Percentiles rank a stretch among this genome's conserved stretches.
These are phyloP conservation scores for Balansia obtecta DNA, from an alignment of 2,329 filamentous ascomycete genomes.

Conservation along the genomic window DNA sequence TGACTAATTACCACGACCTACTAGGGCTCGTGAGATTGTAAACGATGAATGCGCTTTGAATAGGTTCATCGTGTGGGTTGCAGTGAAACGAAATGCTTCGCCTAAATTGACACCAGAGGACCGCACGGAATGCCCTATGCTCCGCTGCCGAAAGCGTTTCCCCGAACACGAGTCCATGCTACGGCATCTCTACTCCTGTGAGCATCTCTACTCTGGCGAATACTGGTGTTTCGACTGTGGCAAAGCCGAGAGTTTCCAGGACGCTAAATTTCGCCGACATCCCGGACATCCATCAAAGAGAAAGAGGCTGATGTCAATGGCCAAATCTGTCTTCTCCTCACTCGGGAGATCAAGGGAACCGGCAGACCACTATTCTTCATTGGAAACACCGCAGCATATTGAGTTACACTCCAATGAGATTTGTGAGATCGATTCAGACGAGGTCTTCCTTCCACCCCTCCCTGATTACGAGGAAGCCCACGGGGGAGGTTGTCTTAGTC, in stretches of 20 bases:
- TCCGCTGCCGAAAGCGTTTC: slow-evolving; percentile 37
- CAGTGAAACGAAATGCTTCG: slow-evolving; percentile 40
- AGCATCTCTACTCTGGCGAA: slow-evolving; percentile 35
- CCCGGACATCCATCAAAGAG: slow-evolving; percentile 38
- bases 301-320: slow-evolving; percentile 38
- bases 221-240: slow-evolving; percentile 45
- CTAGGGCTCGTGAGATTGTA: slow-evolving; percentile 31
- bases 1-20: slow-evolving; percentile 9
- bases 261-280: slow-evolving; percentile 35
- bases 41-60: slow-evolving; percentile 39
- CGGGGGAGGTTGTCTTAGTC: not conserved
- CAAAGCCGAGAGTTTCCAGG: slow-evolving; percentile 38
- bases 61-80: slow-evolving; percentile 44
- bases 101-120: slow-evolving; percentile 33
- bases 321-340: slow-evolving; percentile 41
- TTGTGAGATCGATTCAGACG: slow-evolving; percentile 38
- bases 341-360: slow-evolving; percentile 36
- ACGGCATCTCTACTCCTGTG: slow-evolving; percentile 36
- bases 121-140: slow-evolving; percentile 37
- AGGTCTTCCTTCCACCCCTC: slow-evolving; percentile 23
- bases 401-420: slow-evolving; percentile 40
- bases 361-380: slow-evolving; percentile 33
- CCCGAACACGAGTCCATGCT: slow-evolving; percentile 41
- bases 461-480: slow-evolving; percentile 14
- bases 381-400: slow-evolving; percentile 17